Percentiles rank a stretch among this genome's conserved stretches.
These are phyloP conservation scores for Arthroderma uncinatum DNA, from an alignment of 2,329 filamentous ascomycete genomes.

Conservation along the genomic window DNA sequence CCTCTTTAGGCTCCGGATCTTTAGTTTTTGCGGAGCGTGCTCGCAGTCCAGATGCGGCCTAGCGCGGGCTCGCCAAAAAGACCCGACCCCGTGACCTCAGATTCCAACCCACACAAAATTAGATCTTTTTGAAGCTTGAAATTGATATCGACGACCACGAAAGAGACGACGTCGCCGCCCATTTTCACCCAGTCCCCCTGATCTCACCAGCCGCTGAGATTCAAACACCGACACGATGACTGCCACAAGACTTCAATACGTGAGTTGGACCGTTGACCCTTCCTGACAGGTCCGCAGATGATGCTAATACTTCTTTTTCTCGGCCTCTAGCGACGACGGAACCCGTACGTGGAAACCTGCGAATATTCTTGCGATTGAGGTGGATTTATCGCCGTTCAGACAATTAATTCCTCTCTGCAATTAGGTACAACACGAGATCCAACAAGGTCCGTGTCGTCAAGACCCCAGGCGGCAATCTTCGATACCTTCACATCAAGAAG, in stretches of 20 bases:
- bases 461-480: constrained; percentile 91
- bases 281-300: background rate
- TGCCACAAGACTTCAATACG: constrained; percentile 43
- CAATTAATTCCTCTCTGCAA: constrained; percentile 12
- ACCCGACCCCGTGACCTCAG: constrained; percentile 11
- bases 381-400: background rate
- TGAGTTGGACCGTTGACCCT: constrained; percentile 24
- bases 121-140: constrained; percentile 18
- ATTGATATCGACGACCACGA: constrained; percentile 33
- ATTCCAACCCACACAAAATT: constrained; percentile 36
- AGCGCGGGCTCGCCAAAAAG: constrained; percentile 28
- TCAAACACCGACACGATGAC: constrained; percentile 41
- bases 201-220: constrained; percentile 29
- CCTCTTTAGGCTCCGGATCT: constrained; percentile 22
- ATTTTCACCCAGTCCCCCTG: constrained; percentile 27
- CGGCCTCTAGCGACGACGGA: constrained; percentile 56
- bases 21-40: background rate
- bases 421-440: constrained; percentile 93
- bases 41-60: constrained; percentile 14
- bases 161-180: constrained; percentile 31
- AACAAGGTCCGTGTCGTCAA: constrained; percentile 94
- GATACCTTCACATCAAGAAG: constrained; percentile 99
- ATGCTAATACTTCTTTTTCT: constrained; percentile 15
- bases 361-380: background rate
- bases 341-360: constrained; percentile 52